Evolutionary conservation across 176 grass and related monocot species (phyloP), one percentile per base, ranked within the genome.

Genomic region (Triticum timopheevii): DNA sequence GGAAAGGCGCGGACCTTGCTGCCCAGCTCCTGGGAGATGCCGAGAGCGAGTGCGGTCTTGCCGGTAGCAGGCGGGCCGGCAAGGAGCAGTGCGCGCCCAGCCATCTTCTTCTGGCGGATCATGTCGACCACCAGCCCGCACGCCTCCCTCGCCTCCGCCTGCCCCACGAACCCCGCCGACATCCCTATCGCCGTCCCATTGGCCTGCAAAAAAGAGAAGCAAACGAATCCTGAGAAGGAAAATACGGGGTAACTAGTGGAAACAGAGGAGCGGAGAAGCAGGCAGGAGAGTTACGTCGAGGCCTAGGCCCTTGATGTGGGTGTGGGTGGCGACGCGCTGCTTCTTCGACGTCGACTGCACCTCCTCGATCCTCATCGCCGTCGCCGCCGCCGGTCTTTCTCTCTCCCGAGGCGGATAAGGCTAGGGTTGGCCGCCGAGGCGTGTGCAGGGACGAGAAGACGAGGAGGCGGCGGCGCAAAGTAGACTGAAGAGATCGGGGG

Each of bases 21-120:
- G 20, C 97, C 97, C 47, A 99, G 97, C 82, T 99, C 97, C 88
- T 99, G 97, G 80, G 92, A 86, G 25, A 99, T 85, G 68, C 97
- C 97, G 12, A 99, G 94, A 22, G 94, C 92, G 36, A 96, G 89
- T 5, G 90, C 97, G 28, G 97, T 99, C 84, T 99, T 99, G 4
- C 97, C 97, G 3, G 94, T 99, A 54, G 94, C 89, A 5, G 92
- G 97, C 4, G 97, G 97, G 13, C 97, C 94, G 8, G 94, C 94
- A 23, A 99, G 85, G 15, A 99, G 92, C 82, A 96, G 77, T 4
- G 97, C 94, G 47, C 93, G 82, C 62, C 97, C 97, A 20, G 97
- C 94, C 97, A 99, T 99, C 36, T 99, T 96, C 90, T 96, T 96
- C 90, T 92, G 93, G 61, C 94, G 90, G 62, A 99, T 93, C 97